A percentile compares a stretch with the other conserved stretches of the same genome.
phyloP scores from a whole-genome alignment of 768 basidiomycete species.

The Porpolomopsis calyptriformis region DNA sequence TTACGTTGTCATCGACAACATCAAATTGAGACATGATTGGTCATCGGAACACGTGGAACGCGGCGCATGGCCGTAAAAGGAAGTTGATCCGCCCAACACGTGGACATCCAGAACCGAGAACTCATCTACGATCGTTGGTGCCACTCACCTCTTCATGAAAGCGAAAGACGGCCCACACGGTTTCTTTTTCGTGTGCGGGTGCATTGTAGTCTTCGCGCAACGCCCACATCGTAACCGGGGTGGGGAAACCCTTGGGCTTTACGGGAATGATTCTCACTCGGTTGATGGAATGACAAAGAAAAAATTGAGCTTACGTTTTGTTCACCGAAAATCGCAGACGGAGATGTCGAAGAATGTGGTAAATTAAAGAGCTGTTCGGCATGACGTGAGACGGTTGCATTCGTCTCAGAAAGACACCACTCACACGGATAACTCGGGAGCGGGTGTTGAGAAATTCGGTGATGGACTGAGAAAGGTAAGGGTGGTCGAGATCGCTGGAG shows the following conservation, averaged over 20 bases:
- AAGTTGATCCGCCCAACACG: neutral
- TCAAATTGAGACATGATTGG: neutral
- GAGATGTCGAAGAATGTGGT: constrained; percentile 25
- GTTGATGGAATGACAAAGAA: too few relatives aligned
- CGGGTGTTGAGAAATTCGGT: constrained; percentile 38
- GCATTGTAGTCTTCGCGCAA: constrained; percentile 24
- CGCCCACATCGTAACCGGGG: constrained; percentile 39
- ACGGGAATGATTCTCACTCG: too few relatives aligned
- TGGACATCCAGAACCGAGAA: neutral
- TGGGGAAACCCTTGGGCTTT: constrained; percentile 13
- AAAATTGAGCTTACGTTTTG: neutral
- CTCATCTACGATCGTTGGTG: too few relatives aligned
- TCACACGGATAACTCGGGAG: constrained; percentile 45
- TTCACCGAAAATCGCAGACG: too few relatives aligned
- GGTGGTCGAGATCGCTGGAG: constrained; percentile 17
- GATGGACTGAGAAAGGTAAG: constrained; percentile 16
- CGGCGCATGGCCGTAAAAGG: constrained; percentile 1
- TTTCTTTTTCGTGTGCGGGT: constrained; percentile 18
- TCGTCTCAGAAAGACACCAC: constrained; percentile 17
- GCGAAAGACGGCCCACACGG: constrained; percentile 47
- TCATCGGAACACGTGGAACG: neutral
- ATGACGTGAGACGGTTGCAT: constrained; percentile 8
- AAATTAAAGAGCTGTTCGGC: constrained; percentile 29
- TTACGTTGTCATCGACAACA: neutral
- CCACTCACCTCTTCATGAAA: constrained; percentile 55